Conservation (phyloP, 352 stramenopile species). For the Globisporangium camurandrum region DNA sequence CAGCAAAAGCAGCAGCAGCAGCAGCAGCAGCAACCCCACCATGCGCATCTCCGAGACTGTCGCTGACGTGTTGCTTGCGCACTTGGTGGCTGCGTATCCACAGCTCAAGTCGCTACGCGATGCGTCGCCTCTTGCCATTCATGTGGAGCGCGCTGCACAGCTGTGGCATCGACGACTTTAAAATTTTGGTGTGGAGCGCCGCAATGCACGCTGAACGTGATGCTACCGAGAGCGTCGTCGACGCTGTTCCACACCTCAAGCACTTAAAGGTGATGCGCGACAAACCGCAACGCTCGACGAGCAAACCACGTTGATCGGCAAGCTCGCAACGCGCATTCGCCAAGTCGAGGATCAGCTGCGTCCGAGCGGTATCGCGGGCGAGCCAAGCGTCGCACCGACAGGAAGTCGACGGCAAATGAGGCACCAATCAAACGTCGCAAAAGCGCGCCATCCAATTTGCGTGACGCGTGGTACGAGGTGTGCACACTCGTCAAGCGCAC, state of each 20-base stretch:
- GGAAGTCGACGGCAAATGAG: not conserved
- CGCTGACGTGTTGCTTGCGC: not conserved
- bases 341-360: not conserved
- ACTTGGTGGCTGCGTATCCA: not conserved
- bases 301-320: not conserved
- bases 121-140: not conserved
- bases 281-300: not conserved
- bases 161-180: not conserved
- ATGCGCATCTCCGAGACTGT: not conserved
- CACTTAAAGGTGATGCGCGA: not conserved
- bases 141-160: not conserved
- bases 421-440: not conserved
- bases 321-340: not conserved
- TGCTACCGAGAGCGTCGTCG: not conserved
- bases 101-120: not conserved
- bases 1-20: not conserved
- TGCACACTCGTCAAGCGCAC: not conserved
- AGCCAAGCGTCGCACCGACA: not conserved
- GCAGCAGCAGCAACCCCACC: not conserved
- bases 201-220: not conserved
- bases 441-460: not conserved
- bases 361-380: too few relatives aligned
- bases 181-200: not conserved
- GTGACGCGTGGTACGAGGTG: not conserved
- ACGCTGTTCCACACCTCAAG: not conserved